phyloP scores from a whole-genome alignment of 192 early-diverging fungal species.

The Entophlyctis helioformis region DNA sequence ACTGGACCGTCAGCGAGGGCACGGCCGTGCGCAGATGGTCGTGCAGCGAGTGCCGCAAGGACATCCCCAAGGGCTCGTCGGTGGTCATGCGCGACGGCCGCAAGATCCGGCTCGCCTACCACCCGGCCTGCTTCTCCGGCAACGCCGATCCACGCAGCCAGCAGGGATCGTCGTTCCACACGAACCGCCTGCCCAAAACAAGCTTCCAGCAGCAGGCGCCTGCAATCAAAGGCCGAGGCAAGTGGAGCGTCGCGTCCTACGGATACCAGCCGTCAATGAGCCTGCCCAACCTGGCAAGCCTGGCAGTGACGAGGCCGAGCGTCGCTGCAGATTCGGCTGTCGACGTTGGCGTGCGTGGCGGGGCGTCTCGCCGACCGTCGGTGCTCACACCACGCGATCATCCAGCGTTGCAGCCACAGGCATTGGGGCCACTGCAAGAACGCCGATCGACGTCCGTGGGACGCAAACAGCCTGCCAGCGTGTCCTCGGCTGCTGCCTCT shows the following conservation, averaged over 20 bases:
- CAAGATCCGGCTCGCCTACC: constrained; percentile 38
- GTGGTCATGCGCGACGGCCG: constrained; percentile 27
- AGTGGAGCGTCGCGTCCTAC: constrained; percentile 26
- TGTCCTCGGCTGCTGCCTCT: too few species aligned
- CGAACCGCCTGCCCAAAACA: constrained; percentile 3
- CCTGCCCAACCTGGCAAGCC: too few species aligned
- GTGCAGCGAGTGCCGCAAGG: constrained; percentile 22
- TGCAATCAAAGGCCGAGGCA: constrained; percentile 22
- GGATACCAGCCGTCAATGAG: constrained; percentile 27
- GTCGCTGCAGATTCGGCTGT: too few species aligned
- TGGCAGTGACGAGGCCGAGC: too few species aligned
- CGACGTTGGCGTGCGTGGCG: too few species aligned
- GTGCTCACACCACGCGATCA: too few species aligned
- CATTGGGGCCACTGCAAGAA: too few species aligned
- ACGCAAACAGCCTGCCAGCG: too few species aligned
- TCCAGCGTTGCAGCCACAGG: too few species aligned
- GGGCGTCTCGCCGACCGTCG: too few species aligned
- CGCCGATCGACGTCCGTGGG: too few species aligned
- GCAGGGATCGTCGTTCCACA: constrained; percentile 10
- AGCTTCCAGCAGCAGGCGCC: constrained; percentile 11
- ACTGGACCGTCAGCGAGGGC: constrained; percentile 20
- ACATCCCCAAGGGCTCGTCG: constrained; percentile 12
- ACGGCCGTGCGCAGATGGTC: constrained; percentile 13
- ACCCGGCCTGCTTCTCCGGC: constrained; percentile 20
- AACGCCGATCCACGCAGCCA: constrained; percentile 28